These are phyloP conservation scores for Microsporum canis DNA, from an alignment of 2,329 filamentous ascomycete genomes.

Conservation along the genomic window DNA sequence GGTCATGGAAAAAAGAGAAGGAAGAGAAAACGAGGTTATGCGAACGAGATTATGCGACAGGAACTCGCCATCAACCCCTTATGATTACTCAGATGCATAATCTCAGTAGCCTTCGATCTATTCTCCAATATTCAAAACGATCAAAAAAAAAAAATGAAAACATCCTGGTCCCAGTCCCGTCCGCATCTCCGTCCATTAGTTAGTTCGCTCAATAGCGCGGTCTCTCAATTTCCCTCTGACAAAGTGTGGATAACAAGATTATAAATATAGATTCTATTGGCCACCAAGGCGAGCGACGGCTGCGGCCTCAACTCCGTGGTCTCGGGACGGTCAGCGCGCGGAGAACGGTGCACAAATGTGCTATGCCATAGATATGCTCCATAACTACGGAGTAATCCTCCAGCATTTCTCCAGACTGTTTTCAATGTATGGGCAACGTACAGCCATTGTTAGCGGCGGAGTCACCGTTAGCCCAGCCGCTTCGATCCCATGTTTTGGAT, in stretches of 20 bases:
- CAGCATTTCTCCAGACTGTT: too few relatives aligned
- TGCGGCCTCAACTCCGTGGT: constrained; percentile 2
- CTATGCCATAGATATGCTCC: background rate
- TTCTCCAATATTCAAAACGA: background rate
- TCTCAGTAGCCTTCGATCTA: background rate
- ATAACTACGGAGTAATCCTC: background rate
- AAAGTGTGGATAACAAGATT: background rate
- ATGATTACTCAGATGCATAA: background rate
- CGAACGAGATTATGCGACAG: background rate
- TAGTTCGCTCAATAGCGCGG: background rate
- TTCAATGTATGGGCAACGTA: too few relatives aligned
- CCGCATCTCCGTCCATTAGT: background rate
- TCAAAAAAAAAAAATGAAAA: background rate
- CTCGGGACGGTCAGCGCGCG: background rate
- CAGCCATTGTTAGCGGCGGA: background rate
- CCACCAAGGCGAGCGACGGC: background rate
- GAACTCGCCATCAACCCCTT: background rate
- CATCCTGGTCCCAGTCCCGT: background rate
- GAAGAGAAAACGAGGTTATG: background rate
- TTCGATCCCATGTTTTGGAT: background rate
- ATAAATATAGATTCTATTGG: background rate
- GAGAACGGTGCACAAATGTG: background rate
- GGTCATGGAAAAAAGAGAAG: background rate
- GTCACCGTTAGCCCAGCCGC: background rate
- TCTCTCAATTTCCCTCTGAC: constrained; percentile 1